These are phyloP conservation scores for Juglanconis juglandina DNA, from an alignment of 2,329 filamentous ascomycete genomes.

Conservation along the genomic window DNA sequence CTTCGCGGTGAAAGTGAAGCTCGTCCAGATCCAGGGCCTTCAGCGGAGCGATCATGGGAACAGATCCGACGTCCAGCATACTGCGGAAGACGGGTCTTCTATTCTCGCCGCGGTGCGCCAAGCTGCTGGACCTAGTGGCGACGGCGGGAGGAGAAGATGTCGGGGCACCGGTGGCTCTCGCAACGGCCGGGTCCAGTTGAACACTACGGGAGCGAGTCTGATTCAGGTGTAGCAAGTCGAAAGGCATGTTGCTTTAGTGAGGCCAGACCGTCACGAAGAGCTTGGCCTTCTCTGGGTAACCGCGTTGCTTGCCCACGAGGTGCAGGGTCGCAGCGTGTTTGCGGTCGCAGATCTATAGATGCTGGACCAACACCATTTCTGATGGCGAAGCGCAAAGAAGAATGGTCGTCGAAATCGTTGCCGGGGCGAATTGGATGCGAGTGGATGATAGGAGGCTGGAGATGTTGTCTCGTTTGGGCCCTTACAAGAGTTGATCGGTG, in stretches of 20 bases:
- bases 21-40: slow-evolving; percentile 46
- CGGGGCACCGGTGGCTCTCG: slow-evolving; percentile 17
- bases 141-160: slow-evolving; percentile 24
- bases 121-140: slow-evolving; percentile 32
- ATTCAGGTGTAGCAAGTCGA: slow-evolving; percentile 41
- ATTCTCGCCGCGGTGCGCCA: slow-evolving; percentile 30
- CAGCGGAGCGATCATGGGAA: slow-evolving; percentile 41
- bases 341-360: neutral
- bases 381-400: neutral
- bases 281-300: slow-evolving; percentile 34
- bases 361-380: neutral
- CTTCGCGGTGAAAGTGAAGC: slow-evolving; percentile 39
- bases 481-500: neutral
- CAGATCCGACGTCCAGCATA: slow-evolving; percentile 51
- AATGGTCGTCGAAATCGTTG: neutral
- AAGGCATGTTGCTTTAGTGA: slow-evolving; percentile 28
- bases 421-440: neutral
- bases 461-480: neutral
- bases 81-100: slow-evolving; percentile 43
- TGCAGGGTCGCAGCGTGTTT: neutral
- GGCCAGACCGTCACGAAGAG: slow-evolving; percentile 37
- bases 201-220: slow-evolving; percentile 46
- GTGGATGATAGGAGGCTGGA: neutral
- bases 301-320: neutral
- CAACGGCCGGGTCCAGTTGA: slow-evolving; percentile 40